A percentile compares a stretch with the other conserved stretches of the same genome.
phyloP scores from a whole-genome alignment of 179 eudicot species.

The Drosera spatulata region DNA sequence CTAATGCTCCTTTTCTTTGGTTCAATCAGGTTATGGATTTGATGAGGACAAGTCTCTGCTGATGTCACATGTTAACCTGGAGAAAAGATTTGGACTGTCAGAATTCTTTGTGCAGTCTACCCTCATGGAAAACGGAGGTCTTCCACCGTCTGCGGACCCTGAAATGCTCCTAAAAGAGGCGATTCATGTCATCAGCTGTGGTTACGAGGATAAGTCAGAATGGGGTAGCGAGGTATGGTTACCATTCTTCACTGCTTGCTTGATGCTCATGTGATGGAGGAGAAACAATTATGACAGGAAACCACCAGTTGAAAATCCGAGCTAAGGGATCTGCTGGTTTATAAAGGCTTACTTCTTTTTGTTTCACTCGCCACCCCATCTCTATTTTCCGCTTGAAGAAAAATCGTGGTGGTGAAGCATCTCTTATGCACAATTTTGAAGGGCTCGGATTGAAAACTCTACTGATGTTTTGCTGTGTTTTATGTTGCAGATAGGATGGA shows the following conservation, averaged over 20 bases:
- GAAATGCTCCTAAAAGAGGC: conserved; percentile 56
- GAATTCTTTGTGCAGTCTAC: conserved; percentile 57
- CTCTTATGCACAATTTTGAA: no score
- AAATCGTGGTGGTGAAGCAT: no score
- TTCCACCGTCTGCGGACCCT: conserved; percentile 43
- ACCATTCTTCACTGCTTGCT: neutral
- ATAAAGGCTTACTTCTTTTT: no score
- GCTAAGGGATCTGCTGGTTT: no score
- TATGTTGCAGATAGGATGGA: conserved; percentile 48
- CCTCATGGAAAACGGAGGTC: conserved; percentile 58
- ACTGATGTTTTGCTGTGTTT: conserved; percentile 1
- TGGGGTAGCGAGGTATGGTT: conserved; percentile 55
- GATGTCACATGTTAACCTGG: conserved; percentile 57
- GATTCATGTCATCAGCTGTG: conserved; percentile 58
- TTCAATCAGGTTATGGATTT: conserved; percentile 33
- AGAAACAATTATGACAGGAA: no score
- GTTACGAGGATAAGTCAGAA: conserved; percentile 56
- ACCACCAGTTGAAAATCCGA: no score
- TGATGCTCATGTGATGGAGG: neutral
- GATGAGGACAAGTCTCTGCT: conserved; percentile 52
- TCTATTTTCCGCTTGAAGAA: no score
- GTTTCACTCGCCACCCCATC: no score
- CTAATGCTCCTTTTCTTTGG: neutral
- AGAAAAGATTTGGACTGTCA: conserved; percentile 61
- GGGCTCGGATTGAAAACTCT: no score